Conservation (phyloP, 1,284 basidiomycete species). For the Phylloporus sp. region DNA sequence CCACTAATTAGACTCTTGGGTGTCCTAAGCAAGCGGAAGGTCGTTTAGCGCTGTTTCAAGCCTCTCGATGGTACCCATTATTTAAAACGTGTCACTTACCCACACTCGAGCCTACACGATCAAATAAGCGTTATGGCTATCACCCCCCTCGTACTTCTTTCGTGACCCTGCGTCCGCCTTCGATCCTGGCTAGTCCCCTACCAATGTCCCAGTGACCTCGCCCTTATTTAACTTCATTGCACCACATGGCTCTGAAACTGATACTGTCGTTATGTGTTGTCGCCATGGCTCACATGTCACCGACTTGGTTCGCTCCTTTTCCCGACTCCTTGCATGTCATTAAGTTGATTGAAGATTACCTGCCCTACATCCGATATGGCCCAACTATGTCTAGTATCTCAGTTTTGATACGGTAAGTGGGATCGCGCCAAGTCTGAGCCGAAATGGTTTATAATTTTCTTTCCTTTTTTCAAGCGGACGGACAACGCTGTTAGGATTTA, state of each 20-base stretch:
- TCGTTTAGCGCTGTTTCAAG: too few relatives aligned
- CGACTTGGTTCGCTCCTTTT: constrained; percentile 10
- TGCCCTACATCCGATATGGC: too few relatives aligned
- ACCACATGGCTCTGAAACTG: not conserved
- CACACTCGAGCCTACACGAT: not conserved
- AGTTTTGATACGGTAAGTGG: too few relatives aligned
- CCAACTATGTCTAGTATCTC: too few relatives aligned
- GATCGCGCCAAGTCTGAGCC: too few relatives aligned
- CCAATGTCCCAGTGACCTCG: constrained; percentile 1
- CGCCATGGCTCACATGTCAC: not conserved
- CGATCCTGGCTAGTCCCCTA: too few relatives aligned
- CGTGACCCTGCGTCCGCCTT: not conserved
- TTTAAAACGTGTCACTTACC: not conserved
- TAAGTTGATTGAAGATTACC: too few relatives aligned
- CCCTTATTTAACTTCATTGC: constrained; percentile 14
- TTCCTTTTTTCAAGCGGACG: too few relatives aligned
- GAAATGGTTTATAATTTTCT: too few relatives aligned
- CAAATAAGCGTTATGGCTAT: not conserved
- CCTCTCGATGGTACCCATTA: too few relatives aligned
- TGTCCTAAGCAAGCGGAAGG: not conserved
- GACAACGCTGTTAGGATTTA: too few relatives aligned
- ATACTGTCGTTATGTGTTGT: not conserved
- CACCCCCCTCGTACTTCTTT: not conserved
- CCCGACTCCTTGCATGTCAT: constrained; percentile 10
- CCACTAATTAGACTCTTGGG: not conserved